These are phyloP conservation scores for Arabidopsis thaliana DNA, from an alignment of 345 rosid species.

Conservation along the genomic window TAIR10.1 NC_003076.8:18503001-18503500, in stretches of 20 bases:
- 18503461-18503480: not conserved
- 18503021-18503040: conserved; percentile 87
- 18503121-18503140: conserved; percentile 97
- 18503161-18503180: conserved; percentile 10
- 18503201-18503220: not conserved
- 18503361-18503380: conserved; percentile 6
- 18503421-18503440: not conserved
- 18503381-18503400: not conserved
- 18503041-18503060: conserved; percentile 80
- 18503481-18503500: not conserved
- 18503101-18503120: conserved; percentile 91
- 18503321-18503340: conserved; percentile 98
- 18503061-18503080: conserved; percentile 85
- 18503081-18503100: conserved; percentile 92
- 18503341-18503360: conserved; percentile 73
- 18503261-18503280: conserved; percentile 83
- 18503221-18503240: conserved; percentile 14
- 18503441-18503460: not conserved
- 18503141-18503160: conserved; percentile 85
- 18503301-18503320: conserved; percentile 87
- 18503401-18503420: conserved; percentile 16
- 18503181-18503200: not conserved
- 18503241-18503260: conserved; percentile 97
- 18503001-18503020: conserved; percentile 91
- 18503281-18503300: conserved; percentile 92